A percentile compares a stretch with the other conserved stretches of the same genome.
Evolutionary conservation across 1,139 yeast species (phyloP).

Genomic region (Nakaseomyces kungkrabaensis): DNA sequence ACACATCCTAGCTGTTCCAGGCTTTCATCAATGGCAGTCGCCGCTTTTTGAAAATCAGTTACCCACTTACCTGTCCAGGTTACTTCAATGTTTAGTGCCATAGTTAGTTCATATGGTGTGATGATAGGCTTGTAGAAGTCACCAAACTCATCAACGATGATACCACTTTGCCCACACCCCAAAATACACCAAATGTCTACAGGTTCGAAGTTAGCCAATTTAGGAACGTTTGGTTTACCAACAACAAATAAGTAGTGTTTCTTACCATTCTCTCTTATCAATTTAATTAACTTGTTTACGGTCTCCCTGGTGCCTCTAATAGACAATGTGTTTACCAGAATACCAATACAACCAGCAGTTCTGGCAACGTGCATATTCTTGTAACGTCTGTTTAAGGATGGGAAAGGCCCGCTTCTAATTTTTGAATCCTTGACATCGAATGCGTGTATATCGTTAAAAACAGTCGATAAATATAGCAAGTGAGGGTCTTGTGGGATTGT

Average conservation of each 20-base stretch:
- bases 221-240: conserved; percentile 98
- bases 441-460: conserved; percentile 44
- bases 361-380: conserved; percentile 80
- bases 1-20: conserved; percentile 17
- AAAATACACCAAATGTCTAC: conserved; percentile 88
- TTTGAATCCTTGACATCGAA: conserved; percentile 35
- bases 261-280: conserved; percentile 68
- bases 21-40: conserved; percentile 26
- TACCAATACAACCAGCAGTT: conserved; percentile 85
- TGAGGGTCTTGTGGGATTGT: conserved; percentile 72
- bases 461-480: conserved; percentile 62
- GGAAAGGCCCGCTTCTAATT: conserved; percentile 49
- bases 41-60: conserved; percentile 52
- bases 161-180: conserved; percentile 93
- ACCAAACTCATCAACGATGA: conserved; percentile 62
- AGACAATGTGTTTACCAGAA: conserved; percentile 81
- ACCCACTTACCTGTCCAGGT: conserved; percentile 93
- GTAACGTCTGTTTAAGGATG: conserved; percentile 74
- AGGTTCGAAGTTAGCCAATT: conserved; percentile 86
- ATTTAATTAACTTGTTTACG: conserved; percentile 47
- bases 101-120: conserved; percentile 81
- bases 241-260: conserved; percentile 91
- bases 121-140: conserved; percentile 87
- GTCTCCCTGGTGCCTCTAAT: conserved; percentile 57
- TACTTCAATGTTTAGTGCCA: conserved; percentile 67